Conservation (phyloP, 371 early-diverging fungal genomes). For the Conidiobolus incongruus region DNA sequence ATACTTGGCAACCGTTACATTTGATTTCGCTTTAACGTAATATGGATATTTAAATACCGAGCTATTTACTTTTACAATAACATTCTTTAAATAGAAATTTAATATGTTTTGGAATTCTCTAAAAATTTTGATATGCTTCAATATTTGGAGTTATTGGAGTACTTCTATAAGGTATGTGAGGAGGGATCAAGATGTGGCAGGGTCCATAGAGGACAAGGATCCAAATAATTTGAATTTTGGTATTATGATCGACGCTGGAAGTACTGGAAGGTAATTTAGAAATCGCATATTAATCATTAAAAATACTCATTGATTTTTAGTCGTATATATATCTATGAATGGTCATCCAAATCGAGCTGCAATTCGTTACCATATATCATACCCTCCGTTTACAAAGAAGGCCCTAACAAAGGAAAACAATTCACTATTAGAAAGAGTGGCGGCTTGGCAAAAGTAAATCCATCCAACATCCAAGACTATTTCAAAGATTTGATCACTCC, state of each 20-base stretch:
- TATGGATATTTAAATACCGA: too few species aligned
- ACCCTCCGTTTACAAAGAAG: not conserved
- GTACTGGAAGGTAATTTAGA: slow-evolving; percentile 4
- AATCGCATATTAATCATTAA: not conserved
- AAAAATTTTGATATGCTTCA: too few species aligned
- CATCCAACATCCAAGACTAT: slow-evolving; percentile 25
- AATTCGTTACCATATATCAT: not conserved
- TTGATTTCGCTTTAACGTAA: too few species aligned
- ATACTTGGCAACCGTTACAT: too few species aligned
- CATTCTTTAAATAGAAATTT: too few species aligned
- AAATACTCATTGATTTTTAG: not conserved
- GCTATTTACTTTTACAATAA: too few species aligned
- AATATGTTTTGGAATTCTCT: too few species aligned
- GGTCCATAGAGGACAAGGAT: too few species aligned
- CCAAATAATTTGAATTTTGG: slow-evolving; percentile 3
- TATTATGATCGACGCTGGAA: slow-evolving; percentile 5
- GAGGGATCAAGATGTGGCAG: too few species aligned
- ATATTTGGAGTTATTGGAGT: too few species aligned
- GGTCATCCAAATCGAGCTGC: not conserved
- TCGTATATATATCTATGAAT: slow-evolving; percentile 3
- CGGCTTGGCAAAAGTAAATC: slow-evolving; percentile 5
- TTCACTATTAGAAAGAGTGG: not conserved
- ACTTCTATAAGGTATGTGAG: too few species aligned
- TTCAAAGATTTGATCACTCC: slow-evolving; percentile 51
- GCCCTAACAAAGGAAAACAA: not conserved